Percentiles rank a stretch among this genome's conserved stretches.
Evolutionary conservation across 257 asterid genomes (phyloP).

Genomic region (Solanum bulbocastanum): DNA sequence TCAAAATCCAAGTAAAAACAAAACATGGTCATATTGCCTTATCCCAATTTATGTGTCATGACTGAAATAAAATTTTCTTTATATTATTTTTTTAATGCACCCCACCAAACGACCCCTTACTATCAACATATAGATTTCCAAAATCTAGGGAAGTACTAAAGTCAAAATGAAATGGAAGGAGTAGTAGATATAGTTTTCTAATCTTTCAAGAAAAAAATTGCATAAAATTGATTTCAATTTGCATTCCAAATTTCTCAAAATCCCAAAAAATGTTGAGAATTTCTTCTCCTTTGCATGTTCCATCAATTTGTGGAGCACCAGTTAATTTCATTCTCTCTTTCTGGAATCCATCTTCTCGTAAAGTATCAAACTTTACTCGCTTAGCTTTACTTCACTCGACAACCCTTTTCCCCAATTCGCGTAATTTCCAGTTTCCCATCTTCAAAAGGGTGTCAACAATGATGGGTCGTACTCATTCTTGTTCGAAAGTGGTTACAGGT

Average conservation of each 20-base stretch:
- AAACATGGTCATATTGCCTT: neutral
- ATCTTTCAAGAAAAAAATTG: neutral
- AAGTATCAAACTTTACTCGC: neutral
- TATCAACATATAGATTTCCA: neutral
- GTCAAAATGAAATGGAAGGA: neutral
- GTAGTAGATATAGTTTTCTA: neutral
- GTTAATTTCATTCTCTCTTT: constrained; percentile 17
- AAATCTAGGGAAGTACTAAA: neutral
- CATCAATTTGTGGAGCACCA: constrained; percentile 16
- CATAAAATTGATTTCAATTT: neutral
- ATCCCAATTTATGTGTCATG: no score
- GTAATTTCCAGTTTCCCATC: constrained; percentile 8
- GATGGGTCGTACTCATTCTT: constrained; percentile 10
- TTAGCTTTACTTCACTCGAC: neutral
- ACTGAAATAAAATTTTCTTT: fast-evolving
- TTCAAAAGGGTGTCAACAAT: constrained; percentile 9
- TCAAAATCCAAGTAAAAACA: neutral
- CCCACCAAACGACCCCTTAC: neutral
- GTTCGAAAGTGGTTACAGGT: constrained; percentile 33
- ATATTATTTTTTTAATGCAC: neutral
- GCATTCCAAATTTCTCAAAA: neutral
- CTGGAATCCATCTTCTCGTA: neutral
- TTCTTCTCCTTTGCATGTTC: constrained; percentile 13
- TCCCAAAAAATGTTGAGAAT: constrained; percentile 33
- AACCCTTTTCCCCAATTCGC: neutral